A percentile compares a stretch with the other conserved stretches of the same genome.
Conservation (phyloP, 768 basidiomycete species). For the Agrocybe praecox region DNA sequence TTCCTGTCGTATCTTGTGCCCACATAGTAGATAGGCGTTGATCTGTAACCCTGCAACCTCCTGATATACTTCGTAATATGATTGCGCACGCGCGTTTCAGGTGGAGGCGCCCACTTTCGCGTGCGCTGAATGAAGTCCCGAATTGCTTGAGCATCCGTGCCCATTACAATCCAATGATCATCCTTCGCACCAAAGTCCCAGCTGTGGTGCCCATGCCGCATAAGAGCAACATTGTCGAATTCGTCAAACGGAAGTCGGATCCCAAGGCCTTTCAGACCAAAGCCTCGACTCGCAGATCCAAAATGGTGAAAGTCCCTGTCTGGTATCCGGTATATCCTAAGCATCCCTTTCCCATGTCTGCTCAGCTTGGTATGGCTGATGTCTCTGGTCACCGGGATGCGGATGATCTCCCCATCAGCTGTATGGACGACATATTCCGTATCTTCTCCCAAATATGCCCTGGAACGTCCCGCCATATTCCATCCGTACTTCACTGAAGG, state of each 20-base stretch:
- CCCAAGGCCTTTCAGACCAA: constrained; percentile 8
- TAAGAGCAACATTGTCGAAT: constrained; percentile 14
- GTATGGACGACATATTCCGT: constrained; percentile 18
- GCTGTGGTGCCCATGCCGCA: constrained; percentile 17
- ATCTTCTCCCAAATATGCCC: constrained; percentile 12
- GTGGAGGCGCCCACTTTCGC: background rate
- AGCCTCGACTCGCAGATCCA: background rate
- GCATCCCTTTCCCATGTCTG: constrained; percentile 14
- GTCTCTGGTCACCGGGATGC: constrained; percentile 16
- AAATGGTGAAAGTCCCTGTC: background rate
- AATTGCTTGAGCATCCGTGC: background rate
- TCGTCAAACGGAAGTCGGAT: constrained; percentile 14
- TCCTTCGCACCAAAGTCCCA: constrained; percentile 16
- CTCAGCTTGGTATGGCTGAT: constrained; percentile 10
- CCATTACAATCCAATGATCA: constrained; percentile 15
- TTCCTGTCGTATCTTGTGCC: no score
- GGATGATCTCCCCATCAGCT: constrained; percentile 7
- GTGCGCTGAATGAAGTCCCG: background rate
- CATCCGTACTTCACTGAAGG: no score
- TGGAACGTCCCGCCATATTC: no score
- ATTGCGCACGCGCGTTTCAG: background rate
- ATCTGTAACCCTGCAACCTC: no score
- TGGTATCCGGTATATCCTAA: constrained; percentile 22
- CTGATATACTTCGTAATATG: no score
- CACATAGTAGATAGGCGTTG: no score